Evolutionary conservation across 805 yeast genomes (phyloP).

Genomic region (Ogataea paraovalis): DNA sequence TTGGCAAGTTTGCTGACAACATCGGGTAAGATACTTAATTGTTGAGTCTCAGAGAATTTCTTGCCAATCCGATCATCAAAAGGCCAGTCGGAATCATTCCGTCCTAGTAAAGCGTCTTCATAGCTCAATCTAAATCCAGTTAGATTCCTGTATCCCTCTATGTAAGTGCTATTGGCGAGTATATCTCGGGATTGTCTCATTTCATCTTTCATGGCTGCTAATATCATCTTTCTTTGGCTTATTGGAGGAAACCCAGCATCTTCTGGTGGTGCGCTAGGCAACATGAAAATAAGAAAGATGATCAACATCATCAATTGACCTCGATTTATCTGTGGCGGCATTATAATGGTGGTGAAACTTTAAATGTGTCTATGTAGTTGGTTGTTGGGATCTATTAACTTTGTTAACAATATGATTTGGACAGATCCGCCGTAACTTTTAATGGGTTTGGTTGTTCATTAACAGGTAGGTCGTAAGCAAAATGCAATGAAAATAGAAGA

Average conservation of each 20-base stretch:
- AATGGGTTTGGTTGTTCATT: neutral
- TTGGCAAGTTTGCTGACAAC: conserved; percentile 44
- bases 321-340: conserved; percentile 27
- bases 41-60: conserved; percentile 46
- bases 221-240: conserved; percentile 19
- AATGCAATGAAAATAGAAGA: neutral
- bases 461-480: neutral
- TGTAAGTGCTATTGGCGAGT: conserved; percentile 41
- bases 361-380: neutral
- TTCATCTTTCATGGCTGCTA: conserved; percentile 35
- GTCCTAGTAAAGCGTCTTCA: conserved; percentile 46
- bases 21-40: conserved; percentile 58
- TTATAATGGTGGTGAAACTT: neutral
- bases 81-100: conserved; percentile 54
- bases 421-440: neutral
- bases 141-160: conserved; percentile 59
- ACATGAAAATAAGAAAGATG: conserved; percentile 36
- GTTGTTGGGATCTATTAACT: neutral
- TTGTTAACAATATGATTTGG: neutral
- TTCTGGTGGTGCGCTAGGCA: conserved; percentile 38
- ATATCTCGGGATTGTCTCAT: conserved; percentile 28
- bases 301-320: conserved; percentile 33
- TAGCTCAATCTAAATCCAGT: conserved; percentile 72
- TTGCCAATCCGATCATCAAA: conserved; percentile 32
- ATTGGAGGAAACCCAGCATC: conserved; percentile 26